A percentile compares a stretch with the other conserved stretches of the same genome.
Evolutionary conservation across 371 early-diverging fungal genomes (phyloP).

Genomic region (Smittium culicis): DNA sequence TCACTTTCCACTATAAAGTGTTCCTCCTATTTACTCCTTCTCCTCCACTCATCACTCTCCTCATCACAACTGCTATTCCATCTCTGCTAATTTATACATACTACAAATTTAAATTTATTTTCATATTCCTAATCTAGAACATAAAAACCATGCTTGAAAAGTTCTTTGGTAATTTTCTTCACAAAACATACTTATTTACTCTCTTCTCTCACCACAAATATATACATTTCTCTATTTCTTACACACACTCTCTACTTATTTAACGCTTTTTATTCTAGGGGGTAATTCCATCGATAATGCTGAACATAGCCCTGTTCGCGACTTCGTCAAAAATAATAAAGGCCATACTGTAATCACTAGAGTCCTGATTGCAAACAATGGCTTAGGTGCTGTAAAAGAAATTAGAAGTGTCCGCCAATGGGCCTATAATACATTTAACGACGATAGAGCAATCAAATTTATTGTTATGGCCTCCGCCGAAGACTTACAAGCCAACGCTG

Average conservation of each 20-base stretch:
- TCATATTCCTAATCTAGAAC: too few species aligned
- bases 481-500: slow-evolving; percentile 91
- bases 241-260: too few species aligned
- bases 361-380: slow-evolving; percentile 97
- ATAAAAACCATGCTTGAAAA: not conserved
- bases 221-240: too few species aligned
- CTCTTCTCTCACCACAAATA: too few species aligned
- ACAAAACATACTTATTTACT: too few species aligned
- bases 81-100: too few species aligned
- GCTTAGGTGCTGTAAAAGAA: slow-evolving; percentile 98
- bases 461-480: slow-evolving; percentile 97
- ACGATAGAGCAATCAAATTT: slow-evolving; percentile 89
- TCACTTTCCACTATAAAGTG: too few species aligned
- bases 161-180: not conserved
- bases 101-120: too few species aligned
- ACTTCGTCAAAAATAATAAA: slow-evolving; percentile 61
- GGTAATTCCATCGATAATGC: slow-evolving; percentile 31
- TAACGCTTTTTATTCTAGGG: too few species aligned
- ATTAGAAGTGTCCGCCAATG: slow-evolving; percentile 95
- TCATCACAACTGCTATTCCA: too few species aligned
- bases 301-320: slow-evolving; percentile 32
- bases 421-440: slow-evolving; percentile 96
- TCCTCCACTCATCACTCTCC: too few species aligned
- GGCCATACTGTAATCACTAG: slow-evolving; percentile 79
- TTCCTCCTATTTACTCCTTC: too few species aligned